Conservation (phyloP, 2,329 filamentous ascomycete genomes). For the Chrysoporthe deuterocubensis region DNA sequence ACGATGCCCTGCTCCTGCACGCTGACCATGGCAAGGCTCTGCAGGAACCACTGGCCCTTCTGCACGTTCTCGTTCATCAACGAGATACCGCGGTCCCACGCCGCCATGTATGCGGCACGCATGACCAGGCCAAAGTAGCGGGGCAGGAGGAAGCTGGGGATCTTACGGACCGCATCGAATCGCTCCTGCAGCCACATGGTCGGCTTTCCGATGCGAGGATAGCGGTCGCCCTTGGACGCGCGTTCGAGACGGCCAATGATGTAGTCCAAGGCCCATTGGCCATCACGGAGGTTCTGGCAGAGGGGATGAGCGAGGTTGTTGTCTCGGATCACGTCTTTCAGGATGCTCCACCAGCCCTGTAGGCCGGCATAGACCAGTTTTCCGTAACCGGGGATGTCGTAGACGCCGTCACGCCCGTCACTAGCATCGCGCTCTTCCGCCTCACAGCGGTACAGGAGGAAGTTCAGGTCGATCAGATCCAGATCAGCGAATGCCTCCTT, state of each 20-base stretch:
- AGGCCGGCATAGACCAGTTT: slow-evolving; percentile 91
- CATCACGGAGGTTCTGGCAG: slow-evolving; percentile 89
- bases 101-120: slow-evolving; percentile 84
- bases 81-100: slow-evolving; percentile 75
- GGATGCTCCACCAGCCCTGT: slow-evolving; percentile 97
- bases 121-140: slow-evolving; percentile 92
- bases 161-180: slow-evolving; percentile 81
- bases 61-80: slow-evolving; percentile 79
- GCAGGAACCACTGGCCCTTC: slow-evolving; percentile 85
- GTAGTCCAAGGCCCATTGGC: slow-evolving; percentile 92
- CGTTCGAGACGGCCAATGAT: slow-evolving; percentile 78
- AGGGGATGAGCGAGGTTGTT: slow-evolving; percentile 93
- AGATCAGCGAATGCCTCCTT: slow-evolving; percentile 77
- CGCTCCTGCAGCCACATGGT: slow-evolving; percentile 81
- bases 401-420: slow-evolving; percentile 81
- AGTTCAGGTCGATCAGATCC: slow-evolving; percentile 84
- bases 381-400: slow-evolving; percentile 82
- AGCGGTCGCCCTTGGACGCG: slow-evolving; percentile 66
- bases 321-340: slow-evolving; percentile 81
- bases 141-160: slow-evolving; percentile 89
- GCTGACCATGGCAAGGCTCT: slow-evolving; percentile 87
- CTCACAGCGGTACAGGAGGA: slow-evolving; percentile 87
- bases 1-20: slow-evolving; percentile 88
- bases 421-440: slow-evolving; percentile 83
- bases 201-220: slow-evolving; percentile 65